These are phyloP conservation scores for Cladosporium sp. DNA, from an alignment of 2,329 filamentous ascomycete genomes.

Conservation along the genomic window DNA sequence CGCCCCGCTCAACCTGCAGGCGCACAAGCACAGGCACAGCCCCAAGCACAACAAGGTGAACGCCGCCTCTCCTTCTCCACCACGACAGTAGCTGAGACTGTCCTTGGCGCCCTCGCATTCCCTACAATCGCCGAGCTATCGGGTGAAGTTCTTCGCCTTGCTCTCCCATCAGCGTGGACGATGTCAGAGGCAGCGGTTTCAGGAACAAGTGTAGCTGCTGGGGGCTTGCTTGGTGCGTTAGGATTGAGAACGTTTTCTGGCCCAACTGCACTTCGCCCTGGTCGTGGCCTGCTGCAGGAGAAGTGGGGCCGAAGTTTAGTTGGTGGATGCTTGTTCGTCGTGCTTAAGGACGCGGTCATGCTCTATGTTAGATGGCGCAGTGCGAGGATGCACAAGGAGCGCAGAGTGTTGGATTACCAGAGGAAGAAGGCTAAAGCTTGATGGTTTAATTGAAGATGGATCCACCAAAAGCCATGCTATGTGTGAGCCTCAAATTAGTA, in stretches of 20 bases:
- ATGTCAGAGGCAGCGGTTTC: conserved; percentile 32
- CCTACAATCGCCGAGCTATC: conserved; percentile 77
- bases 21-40: conserved; percentile 28
- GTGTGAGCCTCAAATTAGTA: neutral
- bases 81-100: conserved; percentile 57
- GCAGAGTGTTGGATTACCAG: conserved; percentile 47
- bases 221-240: neutral
- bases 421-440: conserved; percentile 21
- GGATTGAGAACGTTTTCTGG: conserved; percentile 1
- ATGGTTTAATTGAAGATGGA: neutral
- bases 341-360: conserved; percentile 69
- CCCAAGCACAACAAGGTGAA: conserved; percentile 36
- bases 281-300: conserved; percentile 64
- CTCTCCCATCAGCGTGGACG: conserved; percentile 70
- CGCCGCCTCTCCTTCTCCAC: conserved; percentile 53
- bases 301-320: conserved; percentile 87
- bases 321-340: conserved; percentile 84
- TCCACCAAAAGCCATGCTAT: neutral
- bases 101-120: conserved; percentile 73
- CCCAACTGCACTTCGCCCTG: neutral
- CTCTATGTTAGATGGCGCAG: conserved; percentile 58
- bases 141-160: conserved; percentile 70
- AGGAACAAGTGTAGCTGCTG: neutral
- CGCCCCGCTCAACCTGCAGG: conserved; percentile 21
- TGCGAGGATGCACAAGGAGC: conserved; percentile 48